These are phyloP conservation scores for Secale cereale DNA, from an alignment of 176 grass and related monocot species.

Conservation along the genomic window DNA sequence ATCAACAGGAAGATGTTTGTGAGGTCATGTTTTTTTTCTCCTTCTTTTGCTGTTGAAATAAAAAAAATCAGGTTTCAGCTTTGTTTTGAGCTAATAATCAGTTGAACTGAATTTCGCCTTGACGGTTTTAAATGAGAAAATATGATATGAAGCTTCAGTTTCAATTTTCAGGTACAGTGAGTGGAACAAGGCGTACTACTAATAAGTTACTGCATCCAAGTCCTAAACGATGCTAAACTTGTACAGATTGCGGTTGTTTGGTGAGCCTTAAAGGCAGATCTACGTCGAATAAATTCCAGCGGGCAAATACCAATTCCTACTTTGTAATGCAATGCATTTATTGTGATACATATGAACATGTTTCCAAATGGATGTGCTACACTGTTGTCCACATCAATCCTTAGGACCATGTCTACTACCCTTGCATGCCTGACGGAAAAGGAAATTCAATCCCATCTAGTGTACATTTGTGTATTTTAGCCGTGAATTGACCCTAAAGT, in stretches of 20 bases:
- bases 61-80: neutral
- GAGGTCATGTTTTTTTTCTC: neutral
- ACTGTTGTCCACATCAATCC: constrained; percentile 7
- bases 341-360: neutral
- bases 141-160: neutral
- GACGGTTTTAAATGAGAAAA: neutral
- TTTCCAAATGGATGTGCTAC: neutral
- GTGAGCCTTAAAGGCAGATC: constrained; percentile 7
- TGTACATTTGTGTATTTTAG: neutral
- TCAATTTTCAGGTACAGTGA: no score
- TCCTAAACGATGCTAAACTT: neutral
- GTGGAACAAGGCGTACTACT: neutral
- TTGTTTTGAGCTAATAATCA: neutral
- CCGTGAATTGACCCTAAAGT: no score
- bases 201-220: no score
- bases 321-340: constrained; percentile 29
- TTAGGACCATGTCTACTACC: neutral
- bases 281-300: neutral
- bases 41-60: neutral
- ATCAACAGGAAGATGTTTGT: neutral
- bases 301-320: constrained; percentile 4
- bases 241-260: neutral
- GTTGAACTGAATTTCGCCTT: neutral
- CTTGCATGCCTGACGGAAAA: neutral
- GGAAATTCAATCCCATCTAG: neutral